phyloP scores from a whole-genome alignment of 495 filamentous ascomycete genomes.

The Neurospora sp. region DNA sequence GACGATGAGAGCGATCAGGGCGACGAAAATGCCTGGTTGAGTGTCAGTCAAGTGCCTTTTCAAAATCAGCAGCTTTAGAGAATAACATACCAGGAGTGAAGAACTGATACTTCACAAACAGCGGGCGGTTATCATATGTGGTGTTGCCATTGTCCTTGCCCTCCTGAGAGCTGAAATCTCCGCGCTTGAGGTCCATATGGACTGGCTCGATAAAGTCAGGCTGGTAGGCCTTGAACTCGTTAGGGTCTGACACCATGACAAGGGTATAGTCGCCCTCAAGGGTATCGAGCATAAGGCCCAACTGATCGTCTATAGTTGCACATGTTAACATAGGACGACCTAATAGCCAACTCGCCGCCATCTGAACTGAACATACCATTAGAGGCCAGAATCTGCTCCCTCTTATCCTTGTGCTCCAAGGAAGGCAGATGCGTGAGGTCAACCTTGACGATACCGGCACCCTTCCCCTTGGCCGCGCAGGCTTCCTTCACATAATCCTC shows the following conservation, averaged over 20 bases:
- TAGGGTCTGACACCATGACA: slow-evolving; percentile 30
- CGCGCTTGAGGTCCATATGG: slow-evolving; percentile 41
- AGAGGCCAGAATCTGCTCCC: slow-evolving; percentile 46
- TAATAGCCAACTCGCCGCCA: not conserved
- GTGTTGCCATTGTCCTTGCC: slow-evolving; percentile 12
- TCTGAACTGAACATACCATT: slow-evolving; percentile 42
- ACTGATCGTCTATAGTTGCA: slow-evolving; percentile 24
- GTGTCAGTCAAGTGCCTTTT: not conserved
- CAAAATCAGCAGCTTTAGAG: not conserved
- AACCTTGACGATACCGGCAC: slow-evolving; percentile 37
- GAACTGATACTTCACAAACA: slow-evolving; percentile 90
- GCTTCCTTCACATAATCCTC: slow-evolving; percentile 19
- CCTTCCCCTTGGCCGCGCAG: slow-evolving; percentile 31
- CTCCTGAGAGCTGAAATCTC: slow-evolving; percentile 9
- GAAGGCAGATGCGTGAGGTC: slow-evolving; percentile 37
- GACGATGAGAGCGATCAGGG: slow-evolving; percentile 49
- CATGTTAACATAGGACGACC: slow-evolving; percentile 4
- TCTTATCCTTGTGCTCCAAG: slow-evolving; percentile 29
- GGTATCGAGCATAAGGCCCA: slow-evolving; percentile 27
- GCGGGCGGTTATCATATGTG: slow-evolving; percentile 35
- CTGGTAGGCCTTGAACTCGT: slow-evolving; percentile 34
- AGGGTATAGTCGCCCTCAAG: slow-evolving; percentile 36
- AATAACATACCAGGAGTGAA: slow-evolving; percentile 52
- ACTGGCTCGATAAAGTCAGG: slow-evolving; percentile 33
- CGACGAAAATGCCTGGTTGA: slow-evolving; percentile 59